Evolutionary conservation across 371 early-diverging fungal species (phyloP), one percentile per base, ranked within the genome.

Genomic region (Batkoa obscura): DNA sequence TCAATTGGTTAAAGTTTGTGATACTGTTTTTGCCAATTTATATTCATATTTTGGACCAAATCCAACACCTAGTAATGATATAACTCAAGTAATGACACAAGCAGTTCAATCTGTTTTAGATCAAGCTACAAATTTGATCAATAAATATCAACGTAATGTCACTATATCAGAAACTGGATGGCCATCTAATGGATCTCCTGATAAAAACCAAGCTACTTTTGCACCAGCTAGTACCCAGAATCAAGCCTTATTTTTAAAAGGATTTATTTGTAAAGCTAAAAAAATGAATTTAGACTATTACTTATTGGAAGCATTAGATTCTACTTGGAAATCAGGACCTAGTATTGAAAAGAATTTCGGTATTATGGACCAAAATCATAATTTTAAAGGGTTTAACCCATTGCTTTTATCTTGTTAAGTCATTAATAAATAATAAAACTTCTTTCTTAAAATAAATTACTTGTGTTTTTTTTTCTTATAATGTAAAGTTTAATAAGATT

Each of bases 281-380:
- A 37, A 34, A 10, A 12, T 15, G 5, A 31, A 31, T 39, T 10
- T 38, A 6, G 32, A 41, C 2, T 55, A 55, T 32, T 55, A 43
- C 15, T n/a, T 43, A 13, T 39, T 55, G 6, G 55, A 55, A 43
- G 55, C 55, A 23, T 42, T 32, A 4, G 55, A 55, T 43, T 42
- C 43, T n/a, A 23, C 8, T 9, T 55, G 41, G 43, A 55, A 55
- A 34, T 32, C 12, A 3, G 55, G 43, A 3, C 9, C 41, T 23
- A 9, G 31, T 43, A 31, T 9, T 31, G 55, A 55, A 43, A 17
- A 39, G 13, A 39, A 55, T 38, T 55, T 55, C 30, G 55, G 55
- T 31, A 15, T 55, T 3, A 5, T 55, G 17, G 43, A 55, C 10
- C 17, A 8, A 33, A 33, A 55, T 31, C 34, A 34, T 10, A 15